Evolutionary conservation across 192 early-diverging fungal genomes (phyloP).

Genomic region (Radiomyces spectabilis): DNA sequence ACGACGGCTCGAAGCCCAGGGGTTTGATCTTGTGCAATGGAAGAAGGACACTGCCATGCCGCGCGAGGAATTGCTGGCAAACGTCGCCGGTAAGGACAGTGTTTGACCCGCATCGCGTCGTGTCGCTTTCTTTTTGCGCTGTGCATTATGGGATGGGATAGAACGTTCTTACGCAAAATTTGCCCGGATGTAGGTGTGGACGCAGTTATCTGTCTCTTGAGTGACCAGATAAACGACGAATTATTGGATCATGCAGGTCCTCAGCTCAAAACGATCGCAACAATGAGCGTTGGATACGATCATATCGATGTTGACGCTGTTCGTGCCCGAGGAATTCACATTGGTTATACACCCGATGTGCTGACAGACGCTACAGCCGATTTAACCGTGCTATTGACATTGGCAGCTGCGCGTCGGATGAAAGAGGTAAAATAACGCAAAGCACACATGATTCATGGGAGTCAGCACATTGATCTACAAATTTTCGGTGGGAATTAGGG

Average conservation of each 20-base stretch:
- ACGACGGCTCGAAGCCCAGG: conserved; percentile 9
- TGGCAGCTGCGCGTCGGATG: conserved; percentile 67
- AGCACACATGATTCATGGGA: not conserved
- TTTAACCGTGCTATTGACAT: conserved; percentile 61
- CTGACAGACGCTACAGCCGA: conserved; percentile 87
- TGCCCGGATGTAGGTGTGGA: conserved; percentile 33
- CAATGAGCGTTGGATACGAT: conserved; percentile 77
- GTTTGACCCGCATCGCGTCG: not conserved
- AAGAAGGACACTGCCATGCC: conserved; percentile 42
- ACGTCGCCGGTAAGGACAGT: conserved; percentile 27
- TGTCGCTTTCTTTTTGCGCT: not conserved
- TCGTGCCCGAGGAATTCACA: conserved; percentile 37
- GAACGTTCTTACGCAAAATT: no score
- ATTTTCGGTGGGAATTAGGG: conserved; percentile 2
- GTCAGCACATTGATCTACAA: not conserved
- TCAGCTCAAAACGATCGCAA: conserved; percentile 65
- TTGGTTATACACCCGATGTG: conserved; percentile 82
- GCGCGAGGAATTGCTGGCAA: conserved; percentile 35
- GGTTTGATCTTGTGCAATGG: conserved; percentile 52
- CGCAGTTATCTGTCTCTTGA: conserved; percentile 41
- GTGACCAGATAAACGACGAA: not conserved
- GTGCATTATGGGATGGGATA: no score
- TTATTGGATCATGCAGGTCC: conserved; percentile 57
- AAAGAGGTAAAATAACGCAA: conserved; percentile 35
- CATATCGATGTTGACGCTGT: conserved; percentile 59